These are phyloP conservation scores for Jamesozyma gamospora DNA, from an alignment of 805 yeast genomes.

Conservation along the genomic window DNA sequence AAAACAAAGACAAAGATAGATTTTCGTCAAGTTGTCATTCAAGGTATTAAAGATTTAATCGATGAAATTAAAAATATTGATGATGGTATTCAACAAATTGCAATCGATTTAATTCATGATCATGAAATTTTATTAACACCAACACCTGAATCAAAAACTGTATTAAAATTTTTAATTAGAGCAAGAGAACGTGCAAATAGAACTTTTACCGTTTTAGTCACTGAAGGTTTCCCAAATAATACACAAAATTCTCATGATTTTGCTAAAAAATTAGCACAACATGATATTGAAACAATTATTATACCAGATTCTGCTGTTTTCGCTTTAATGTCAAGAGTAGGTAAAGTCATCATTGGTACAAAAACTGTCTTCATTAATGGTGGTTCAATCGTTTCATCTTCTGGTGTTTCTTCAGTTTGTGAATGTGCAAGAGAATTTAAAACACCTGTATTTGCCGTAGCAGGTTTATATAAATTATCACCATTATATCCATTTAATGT, in stretches of 20 bases:
- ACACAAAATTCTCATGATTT: constrained; percentile 67
- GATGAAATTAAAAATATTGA: constrained; percentile 86
- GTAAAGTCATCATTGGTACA: constrained; percentile 90
- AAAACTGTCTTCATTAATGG: constrained; percentile 93
- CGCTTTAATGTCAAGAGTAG: constrained; percentile 95
- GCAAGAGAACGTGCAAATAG: constrained; percentile 70
- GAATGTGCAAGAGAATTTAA: constrained; percentile 91
- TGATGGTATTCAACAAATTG: constrained; percentile 84
- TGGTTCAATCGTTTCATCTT: constrained; percentile 76
- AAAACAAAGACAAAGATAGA: constrained; percentile 36
- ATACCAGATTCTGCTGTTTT: constrained; percentile 89
- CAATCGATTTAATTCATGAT: constrained; percentile 89
- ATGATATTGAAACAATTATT: constrained; percentile 80
- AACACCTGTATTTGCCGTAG: constrained; percentile 94
- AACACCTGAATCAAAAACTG: constrained; percentile 89
- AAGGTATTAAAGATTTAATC: constrained; percentile 82
- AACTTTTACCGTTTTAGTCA: constrained; percentile 81
- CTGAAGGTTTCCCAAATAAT: constrained; percentile 88
- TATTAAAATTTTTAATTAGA: constrained; percentile 71
- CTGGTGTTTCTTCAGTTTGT: constrained; percentile 88
- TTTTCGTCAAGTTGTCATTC: constrained; percentile 75
- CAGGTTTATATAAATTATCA: constrained; percentile 86
- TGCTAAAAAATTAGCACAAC: constrained; percentile 69
- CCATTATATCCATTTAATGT: constrained; percentile 88
- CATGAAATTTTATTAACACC: constrained; percentile 76